Percentiles rank a stretch among this genome's conserved stretches.
Evolutionary conservation across 2,329 filamentous ascomycete species (phyloP).

Genomic region (Sarocladium brachiariae): DNA sequence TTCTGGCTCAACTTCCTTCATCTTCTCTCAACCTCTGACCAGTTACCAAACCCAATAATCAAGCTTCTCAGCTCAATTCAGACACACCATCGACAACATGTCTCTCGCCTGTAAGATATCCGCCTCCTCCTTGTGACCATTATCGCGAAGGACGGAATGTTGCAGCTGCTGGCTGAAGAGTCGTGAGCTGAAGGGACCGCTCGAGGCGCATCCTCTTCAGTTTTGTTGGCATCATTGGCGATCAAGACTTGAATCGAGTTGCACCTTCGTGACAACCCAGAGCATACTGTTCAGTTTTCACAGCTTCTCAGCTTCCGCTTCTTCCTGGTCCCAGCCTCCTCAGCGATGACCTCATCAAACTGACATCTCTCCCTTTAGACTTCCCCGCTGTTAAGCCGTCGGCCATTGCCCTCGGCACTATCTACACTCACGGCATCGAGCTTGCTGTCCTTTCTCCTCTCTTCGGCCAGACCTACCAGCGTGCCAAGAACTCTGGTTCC

Average conservation of each 20-base stretch:
- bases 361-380: constrained; percentile 29
- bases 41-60: neutral
- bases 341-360: constrained; percentile 8
- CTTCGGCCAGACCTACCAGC: constrained; percentile 92
- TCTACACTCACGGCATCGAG: constrained; percentile 91
- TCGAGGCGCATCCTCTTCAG: too few species aligned
- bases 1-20: neutral
- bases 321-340: neutral
- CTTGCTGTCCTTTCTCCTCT: constrained; percentile 81
- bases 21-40: neutral
- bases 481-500: constrained; percentile 82
- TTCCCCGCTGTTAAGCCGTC: constrained; percentile 86
- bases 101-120: constrained; percentile 10
- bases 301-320: neutral
- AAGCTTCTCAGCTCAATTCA: neutral
- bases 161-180: neutral
- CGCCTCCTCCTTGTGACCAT: neutral
- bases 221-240: too few species aligned
- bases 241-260: too few species aligned
- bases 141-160: neutral
- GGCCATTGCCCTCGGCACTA: constrained; percentile 89
- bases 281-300: neutral
- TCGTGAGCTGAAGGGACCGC: neutral
- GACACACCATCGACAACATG: constrained; percentile 8
- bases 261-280: neutral